phyloP scores from a whole-genome alignment of 257 asterid genomes.

The Echium plantagineum region DNA sequence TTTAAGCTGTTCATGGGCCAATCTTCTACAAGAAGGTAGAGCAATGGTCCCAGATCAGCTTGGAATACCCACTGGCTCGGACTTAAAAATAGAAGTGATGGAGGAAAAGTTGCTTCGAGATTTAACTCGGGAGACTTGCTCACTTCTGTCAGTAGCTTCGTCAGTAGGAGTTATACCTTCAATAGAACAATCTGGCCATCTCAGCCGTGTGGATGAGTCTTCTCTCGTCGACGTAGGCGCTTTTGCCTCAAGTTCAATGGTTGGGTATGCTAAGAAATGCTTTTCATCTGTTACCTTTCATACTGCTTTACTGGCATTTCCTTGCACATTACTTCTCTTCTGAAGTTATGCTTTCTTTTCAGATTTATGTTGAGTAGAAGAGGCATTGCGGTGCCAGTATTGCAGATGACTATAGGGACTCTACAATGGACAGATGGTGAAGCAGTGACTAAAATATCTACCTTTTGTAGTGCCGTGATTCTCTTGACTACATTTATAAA shows the following conservation, averaged over 20 bases:
- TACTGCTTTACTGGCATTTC: constrained; percentile 2
- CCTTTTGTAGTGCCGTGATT: constrained; percentile 58
- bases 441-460: constrained; percentile 61
- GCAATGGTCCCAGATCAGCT: constrained; percentile 79
- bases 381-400: constrained; percentile 58
- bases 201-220: constrained; percentile 44
- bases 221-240: constrained; percentile 45
- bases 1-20: constrained; percentile 74
- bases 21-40: constrained; percentile 66
- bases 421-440: constrained; percentile 84
- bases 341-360: constrained; percentile 19
- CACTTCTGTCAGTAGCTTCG: constrained; percentile 61
- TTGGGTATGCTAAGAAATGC: constrained; percentile 52
- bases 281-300: constrained; percentile 2
- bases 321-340: constrained; percentile 2
- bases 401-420: constrained; percentile 77
- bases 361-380: constrained; percentile 61
- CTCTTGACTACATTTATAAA: constrained; percentile 59
- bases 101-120: constrained; percentile 97
- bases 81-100: constrained; percentile 82
- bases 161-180: constrained; percentile 70
- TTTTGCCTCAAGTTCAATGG: constrained; percentile 57
- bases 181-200: constrained; percentile 60
- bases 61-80: constrained; percentile 57
- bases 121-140: constrained; percentile 84